phyloP scores from a whole-genome alignment of 2,329 filamentous ascomycete species.

The Plectosphaerella cucumerina region DNA sequence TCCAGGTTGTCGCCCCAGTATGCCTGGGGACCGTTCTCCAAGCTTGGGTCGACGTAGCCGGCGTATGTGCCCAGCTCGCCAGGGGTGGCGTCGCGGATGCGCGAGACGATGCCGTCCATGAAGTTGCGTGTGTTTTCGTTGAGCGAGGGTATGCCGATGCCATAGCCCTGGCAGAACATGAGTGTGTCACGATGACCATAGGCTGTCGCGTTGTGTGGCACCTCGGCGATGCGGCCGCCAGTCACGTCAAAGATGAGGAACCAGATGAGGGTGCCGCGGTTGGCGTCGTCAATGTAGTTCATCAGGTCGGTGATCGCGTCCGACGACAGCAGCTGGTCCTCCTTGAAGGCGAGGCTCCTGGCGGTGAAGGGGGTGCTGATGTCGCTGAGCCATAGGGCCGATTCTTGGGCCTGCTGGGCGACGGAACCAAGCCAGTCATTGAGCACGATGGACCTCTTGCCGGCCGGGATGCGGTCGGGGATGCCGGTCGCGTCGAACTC shows the following conservation, averaged over 20 bases:
- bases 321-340: constrained; percentile 41
- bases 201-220: constrained; percentile 50
- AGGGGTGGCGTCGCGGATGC: constrained; percentile 31
- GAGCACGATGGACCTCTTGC: constrained; percentile 36
- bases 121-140: constrained; percentile 44
- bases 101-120: constrained; percentile 44
- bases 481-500: constrained; percentile 53
- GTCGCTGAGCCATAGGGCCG: constrained; percentile 41
- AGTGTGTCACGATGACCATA: constrained; percentile 62
- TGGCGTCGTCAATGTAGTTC: constrained; percentile 42
- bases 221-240: constrained; percentile 56
- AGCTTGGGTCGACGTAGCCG: constrained; percentile 55
- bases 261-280: constrained; percentile 52
- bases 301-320: constrained; percentile 45
- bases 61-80: constrained; percentile 50
- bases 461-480: constrained; percentile 38
- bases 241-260: constrained; percentile 59
- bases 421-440: constrained; percentile 61
- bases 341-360: constrained; percentile 52
- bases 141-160: constrained; percentile 43
- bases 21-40: constrained; percentile 39
- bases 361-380: constrained; percentile 48
- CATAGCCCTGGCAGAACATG: constrained; percentile 61
- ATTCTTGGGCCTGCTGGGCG: constrained; percentile 44
- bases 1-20: constrained; percentile 54